Percentiles rank a stretch among this genome's conserved stretches.
Evolutionary conservation across 805 yeast genomes (phyloP).

Genomic region (Pichia heedii): DNA sequence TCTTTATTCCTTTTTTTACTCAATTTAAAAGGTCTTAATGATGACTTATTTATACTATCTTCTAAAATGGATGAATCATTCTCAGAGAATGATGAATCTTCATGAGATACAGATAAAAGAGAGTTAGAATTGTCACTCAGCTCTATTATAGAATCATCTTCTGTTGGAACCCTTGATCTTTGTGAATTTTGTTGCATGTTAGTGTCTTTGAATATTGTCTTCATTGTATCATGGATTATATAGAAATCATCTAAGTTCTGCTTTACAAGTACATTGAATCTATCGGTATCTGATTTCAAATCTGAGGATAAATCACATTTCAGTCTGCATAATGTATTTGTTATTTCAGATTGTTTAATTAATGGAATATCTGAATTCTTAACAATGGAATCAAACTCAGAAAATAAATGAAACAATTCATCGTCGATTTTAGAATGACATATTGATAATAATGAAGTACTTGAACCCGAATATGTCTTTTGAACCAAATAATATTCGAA

Average conservation of each 20-base stretch:
- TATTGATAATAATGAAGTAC: conserved; percentile 12
- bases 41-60: background rate
- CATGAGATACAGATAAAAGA: conserved; percentile 1
- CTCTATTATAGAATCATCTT: conserved; percentile 7
- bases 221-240: conserved; percentile 20
- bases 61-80: background rate
- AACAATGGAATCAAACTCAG: conserved; percentile 8
- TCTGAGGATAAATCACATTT: conserved; percentile 17
- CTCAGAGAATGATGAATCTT: conserved; percentile 7
- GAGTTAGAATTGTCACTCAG: conserved; percentile 7
- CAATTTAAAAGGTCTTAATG: background rate
- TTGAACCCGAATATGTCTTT: conserved; percentile 9
- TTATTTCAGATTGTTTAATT: conserved; percentile 11
- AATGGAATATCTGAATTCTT: conserved; percentile 4
- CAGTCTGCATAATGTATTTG: conserved; percentile 12
- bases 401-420: conserved; percentile 13
- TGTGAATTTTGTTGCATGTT: background rate
- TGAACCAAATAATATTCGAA: conserved; percentile 23
- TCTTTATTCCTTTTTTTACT: background rate
- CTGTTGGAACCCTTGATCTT: background rate
- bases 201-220: conserved; percentile 11
- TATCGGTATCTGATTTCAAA: conserved; percentile 15
- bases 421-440: conserved; percentile 17
- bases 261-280: conserved; percentile 16
- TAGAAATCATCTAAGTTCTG: conserved; percentile 24